phyloP scores from a whole-genome alignment of 805 yeast genomes.

The Candida mattraensis region DNA sequence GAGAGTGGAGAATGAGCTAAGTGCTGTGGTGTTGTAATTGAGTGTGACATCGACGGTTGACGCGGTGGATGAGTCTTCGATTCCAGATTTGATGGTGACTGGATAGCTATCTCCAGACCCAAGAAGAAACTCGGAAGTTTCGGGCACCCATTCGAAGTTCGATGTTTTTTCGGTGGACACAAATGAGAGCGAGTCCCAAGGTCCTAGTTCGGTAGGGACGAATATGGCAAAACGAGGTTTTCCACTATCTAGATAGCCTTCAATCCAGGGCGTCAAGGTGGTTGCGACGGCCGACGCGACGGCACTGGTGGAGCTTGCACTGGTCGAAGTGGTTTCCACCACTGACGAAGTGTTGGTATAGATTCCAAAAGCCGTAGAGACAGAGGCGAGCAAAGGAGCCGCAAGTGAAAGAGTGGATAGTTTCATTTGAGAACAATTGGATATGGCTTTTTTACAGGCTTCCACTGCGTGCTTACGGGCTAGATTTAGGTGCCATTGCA shows the following conservation, averaged over 20 bases:
- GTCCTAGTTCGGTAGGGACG: conserved; percentile 24
- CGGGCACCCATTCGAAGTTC: conserved; percentile 22
- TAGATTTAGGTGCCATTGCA: too few relatives aligned
- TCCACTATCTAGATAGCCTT: conserved; percentile 18
- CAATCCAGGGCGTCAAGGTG: conserved; percentile 21
- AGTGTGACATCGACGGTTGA: conserved; percentile 15
- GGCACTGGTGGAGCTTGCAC: conserved; percentile 8
- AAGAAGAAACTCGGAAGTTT: conserved; percentile 11
- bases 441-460: too few relatives aligned
- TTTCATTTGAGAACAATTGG: too few relatives aligned
- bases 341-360: conserved; percentile 10
- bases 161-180: conserved; percentile 16
- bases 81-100: conserved; percentile 6
- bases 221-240: conserved; percentile 20
- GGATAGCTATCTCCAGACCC: conserved; percentile 9
- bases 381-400: conserved; percentile 6
- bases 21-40: conserved; percentile 5
- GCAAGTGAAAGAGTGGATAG: too few relatives aligned
- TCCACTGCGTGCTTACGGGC: too few relatives aligned
- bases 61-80: conserved; percentile 14
- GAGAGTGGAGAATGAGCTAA: conserved; percentile 11
- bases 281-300: conserved; percentile 7
- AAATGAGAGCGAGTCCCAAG: conserved; percentile 18
- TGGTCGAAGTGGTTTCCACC: conserved; percentile 12
- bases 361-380: conserved; percentile 8